Conservation (phyloP, 2,329 filamentous ascomycete species). For the Trichoderma guizhouense region DNA sequence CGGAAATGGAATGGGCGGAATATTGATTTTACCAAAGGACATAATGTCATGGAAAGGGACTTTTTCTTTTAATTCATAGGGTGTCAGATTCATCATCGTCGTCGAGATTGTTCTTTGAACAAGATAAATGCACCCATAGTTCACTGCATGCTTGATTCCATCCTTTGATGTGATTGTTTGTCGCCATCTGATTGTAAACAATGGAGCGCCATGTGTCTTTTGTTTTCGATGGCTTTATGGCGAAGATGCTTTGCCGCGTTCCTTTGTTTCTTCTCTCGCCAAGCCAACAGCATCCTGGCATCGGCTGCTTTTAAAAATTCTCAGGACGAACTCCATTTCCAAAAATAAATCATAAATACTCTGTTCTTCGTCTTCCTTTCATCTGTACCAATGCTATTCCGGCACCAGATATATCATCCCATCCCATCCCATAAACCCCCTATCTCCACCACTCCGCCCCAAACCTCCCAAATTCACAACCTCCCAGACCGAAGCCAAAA, state of each 20-base stretch:
- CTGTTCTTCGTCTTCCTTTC: not conserved
- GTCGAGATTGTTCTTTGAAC: not conserved
- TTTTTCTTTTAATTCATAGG: not conserved
- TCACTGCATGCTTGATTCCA: not conserved
- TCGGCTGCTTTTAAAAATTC: not conserved
- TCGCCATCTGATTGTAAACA: not conserved
- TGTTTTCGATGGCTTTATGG: not conserved
- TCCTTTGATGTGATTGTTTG: not conserved
- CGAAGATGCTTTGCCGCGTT: not conserved
- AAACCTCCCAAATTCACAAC: not conserved
- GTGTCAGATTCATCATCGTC: not conserved
- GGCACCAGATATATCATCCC: not conserved
- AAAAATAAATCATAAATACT: not conserved
- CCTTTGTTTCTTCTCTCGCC: not conserved
- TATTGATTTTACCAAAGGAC: not conserved
- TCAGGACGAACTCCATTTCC: not conserved
- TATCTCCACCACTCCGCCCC: not conserved
- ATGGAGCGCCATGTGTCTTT: not conserved
- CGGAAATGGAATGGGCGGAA: not conserved
- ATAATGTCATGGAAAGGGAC: not conserved
- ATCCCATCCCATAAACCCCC: not conserved
- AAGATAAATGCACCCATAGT: not conserved
- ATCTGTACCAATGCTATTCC: not conserved
- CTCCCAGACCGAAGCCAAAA: not conserved
- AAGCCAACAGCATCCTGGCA: not conserved